Base-by-base conservation (phyloP, 306 rosid species). In the Dalbergia cochinchinensis region DNA sequence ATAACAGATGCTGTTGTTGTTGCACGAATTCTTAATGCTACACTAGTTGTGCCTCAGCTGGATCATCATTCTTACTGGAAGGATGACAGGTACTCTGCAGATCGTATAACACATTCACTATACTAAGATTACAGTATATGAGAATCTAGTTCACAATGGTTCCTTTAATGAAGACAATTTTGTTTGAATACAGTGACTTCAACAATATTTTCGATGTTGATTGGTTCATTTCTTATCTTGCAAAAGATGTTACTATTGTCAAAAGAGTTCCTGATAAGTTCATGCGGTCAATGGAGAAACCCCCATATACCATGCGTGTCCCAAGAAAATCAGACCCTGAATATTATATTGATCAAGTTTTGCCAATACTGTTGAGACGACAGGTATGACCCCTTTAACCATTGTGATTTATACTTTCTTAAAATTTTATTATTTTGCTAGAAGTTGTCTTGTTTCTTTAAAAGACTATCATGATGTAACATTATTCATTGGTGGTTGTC, bases 1-100 rank as follows among this genome's bases (percentile, higher is more conserved):
- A 96, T 96, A 85, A 96, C 99, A 61, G 99, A 96, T 85, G 99
- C 99, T 14, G 99, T 93, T 35, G 92, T 91, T 71, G 98, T 90
- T 81, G 99, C 99, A 4, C 92, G 97, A 26, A 96, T 96, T 89
- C 94, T 96, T 69, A 96, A 96, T 81, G 99, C 99, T 44, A 96
- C 99, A 7, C 85, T 96, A 37, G 99, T 96, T 54, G 97, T 96
- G 48, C 99, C 99, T 47, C 93, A 93, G 89, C 89, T 96, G 88
- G 99, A 96, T 88, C 99, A 91, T 83, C 87, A 91, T 85, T 96
- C 99, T 42, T 96, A 19, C 57, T 96, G 99, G 99, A 93, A 93
- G 80, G 99, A 96, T 79, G 92, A 89, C 71, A 96, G 99, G 99
- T 93, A 76, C 70, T 72, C 71, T 64, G 37, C 71, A 34, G 60